Conservation (phyloP, 495 filamentous ascomycete genomes). For the Aspergillus avenaceus region DNA sequence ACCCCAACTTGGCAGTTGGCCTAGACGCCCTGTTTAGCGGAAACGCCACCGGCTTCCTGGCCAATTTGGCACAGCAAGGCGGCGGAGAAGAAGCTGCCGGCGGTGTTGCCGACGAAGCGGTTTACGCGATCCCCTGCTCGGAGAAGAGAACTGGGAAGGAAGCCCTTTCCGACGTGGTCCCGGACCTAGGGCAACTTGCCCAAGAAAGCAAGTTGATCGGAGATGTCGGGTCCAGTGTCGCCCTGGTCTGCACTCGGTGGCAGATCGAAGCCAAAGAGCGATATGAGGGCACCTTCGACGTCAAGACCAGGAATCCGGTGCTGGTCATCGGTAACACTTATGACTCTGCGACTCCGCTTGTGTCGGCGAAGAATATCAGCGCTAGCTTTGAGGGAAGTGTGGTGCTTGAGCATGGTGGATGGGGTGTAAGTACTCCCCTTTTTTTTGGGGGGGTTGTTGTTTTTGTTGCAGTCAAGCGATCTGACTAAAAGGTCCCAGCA, state of each 20-base stretch:
- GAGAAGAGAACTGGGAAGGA: constrained; percentile 3
- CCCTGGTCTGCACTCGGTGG: constrained; percentile 36
- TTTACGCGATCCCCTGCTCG: background rate
- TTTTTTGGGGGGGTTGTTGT: background rate
- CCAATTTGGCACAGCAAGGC: background rate
- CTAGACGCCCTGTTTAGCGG: constrained; percentile 21
- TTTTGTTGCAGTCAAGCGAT: too few relatives aligned
- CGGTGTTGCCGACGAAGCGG: background rate
- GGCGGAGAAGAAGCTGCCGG: background rate
- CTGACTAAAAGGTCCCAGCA: constrained; percentile 10
- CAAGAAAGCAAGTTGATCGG: constrained; percentile 13
- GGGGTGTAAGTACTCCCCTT: constrained; percentile 11
- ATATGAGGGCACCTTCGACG: constrained; percentile 34
- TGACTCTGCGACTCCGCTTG: constrained; percentile 40
- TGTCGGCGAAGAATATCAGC: constrained; percentile 38
- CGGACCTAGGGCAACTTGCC: constrained; percentile 3
- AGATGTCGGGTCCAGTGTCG: constrained; percentile 12
- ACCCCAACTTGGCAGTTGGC: constrained; percentile 17
- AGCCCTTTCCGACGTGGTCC: constrained; percentile 19
- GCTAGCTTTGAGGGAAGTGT: constrained; percentile 38
- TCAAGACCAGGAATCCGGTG: constrained; percentile 39
- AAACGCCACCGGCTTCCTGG: constrained; percentile 6
- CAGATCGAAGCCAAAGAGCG: constrained; percentile 34
- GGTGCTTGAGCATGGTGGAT: constrained; percentile 34
- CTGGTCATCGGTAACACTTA: constrained; percentile 39